These are phyloP conservation scores for Brassica napus DNA, from an alignment of 345 rosid species.

Conservation along the genomic window DNA sequence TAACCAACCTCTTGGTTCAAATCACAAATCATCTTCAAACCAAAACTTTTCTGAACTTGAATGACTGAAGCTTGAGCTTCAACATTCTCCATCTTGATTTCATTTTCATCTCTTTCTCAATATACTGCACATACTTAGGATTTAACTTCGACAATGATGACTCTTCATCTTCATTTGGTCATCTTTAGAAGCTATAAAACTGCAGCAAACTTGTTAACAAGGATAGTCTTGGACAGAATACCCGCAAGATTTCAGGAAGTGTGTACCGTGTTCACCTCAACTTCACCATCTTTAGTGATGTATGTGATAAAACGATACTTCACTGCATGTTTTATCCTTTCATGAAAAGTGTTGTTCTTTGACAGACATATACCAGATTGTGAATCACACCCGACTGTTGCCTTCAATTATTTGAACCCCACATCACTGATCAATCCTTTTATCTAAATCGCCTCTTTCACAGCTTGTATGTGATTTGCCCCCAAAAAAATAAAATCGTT, in stretches of 20 bases:
- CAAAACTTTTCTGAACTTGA: too few species aligned
- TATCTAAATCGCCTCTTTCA: background rate
- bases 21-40: too few species aligned
- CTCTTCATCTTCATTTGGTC: background rate
- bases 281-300: background rate
- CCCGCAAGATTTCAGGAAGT: background rate
- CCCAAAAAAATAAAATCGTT: background rate
- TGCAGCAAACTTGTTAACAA: background rate
- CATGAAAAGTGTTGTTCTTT: background rate
- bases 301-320: background rate
- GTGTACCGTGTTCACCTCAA: background rate
- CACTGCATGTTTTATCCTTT: background rate
- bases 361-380: background rate
- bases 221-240: background rate
- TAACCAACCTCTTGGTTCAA: too few species aligned
- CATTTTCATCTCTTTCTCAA: slow-evolving; percentile 3
- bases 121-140: background rate
- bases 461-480: background rate
- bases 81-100: slow-evolving; percentile 4
- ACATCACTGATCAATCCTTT: background rate
- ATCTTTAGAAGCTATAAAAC: background rate
- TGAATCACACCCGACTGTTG: background rate
- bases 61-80: too few species aligned
- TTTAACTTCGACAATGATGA: background rate
- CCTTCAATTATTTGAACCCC: background rate